Base-by-base conservation (phyloP, 768 basidiomycete species). In the Lanmaoa pseudosensibilis region DNA sequence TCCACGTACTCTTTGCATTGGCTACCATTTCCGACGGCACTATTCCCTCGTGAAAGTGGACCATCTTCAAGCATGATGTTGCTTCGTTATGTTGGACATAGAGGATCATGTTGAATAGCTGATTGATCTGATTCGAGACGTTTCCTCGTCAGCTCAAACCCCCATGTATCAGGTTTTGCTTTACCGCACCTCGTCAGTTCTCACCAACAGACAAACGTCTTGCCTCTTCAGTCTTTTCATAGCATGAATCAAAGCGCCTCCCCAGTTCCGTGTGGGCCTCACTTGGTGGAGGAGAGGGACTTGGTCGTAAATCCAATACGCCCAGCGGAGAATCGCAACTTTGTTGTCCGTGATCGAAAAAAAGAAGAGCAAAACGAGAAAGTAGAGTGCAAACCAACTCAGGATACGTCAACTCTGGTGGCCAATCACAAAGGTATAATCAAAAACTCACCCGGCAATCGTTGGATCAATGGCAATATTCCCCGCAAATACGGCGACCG, bases 11-110 rank as follows among this genome's bases (percentile, higher is more conserved):
- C 65, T 83, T 87, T 33, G 80, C 77, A 63, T 90, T 91, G 5
- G 87, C 85, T 65, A 86, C 87, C 61, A 91, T 70, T 63, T 91
- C 89, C 0, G 84, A 84, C 1, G 88, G 88, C 25, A 84, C 74
- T 32, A 80, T 81, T 23, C 71, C 74, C 27, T 84, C 78, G 54
- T 79, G 75, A 62, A 87, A 88, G 62, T 89, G 86, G 4, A 89
- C 77, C 13, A 90, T 78, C 70, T 87, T 87, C 53, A 90, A 62
- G 60, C 81, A 78, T 0, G 85, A 79, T 0, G 89, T 90, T 60
- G 85, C 83, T 67, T 91, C 88, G 61, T 88, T 90, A 54, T 77
- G 74, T 40, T 75, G 72, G 3, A 88, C 85, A 60, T 90, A 90
- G 13, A 84, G 70, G 30, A 89, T 75, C 78, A 85, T 84, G 49